Evolutionary conservation across 352 stramenopile genomes (phyloP).

Genomic region (Bremia lactucae): DNA sequence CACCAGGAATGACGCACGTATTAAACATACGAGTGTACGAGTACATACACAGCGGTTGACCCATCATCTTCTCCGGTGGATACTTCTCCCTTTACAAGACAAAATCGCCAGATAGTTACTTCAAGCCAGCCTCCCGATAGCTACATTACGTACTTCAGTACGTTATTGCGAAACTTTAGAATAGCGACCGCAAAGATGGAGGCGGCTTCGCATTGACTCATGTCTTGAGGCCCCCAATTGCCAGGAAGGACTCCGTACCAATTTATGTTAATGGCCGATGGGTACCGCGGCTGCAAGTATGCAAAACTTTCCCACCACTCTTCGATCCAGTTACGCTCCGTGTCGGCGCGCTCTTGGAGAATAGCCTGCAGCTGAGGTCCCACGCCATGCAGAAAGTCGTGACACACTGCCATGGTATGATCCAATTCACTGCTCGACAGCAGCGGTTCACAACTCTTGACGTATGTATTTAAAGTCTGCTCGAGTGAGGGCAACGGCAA

Average conservation of each 20-base stretch:
- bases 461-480: conserved; percentile 88
- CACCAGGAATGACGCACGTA: conserved; percentile 90
- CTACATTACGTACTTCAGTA: conserved; percentile 65
- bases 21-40: conserved; percentile 95
- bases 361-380: conserved; percentile 86
- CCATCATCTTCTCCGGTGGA: conserved; percentile 89
- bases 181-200: conserved; percentile 80
- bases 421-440: conserved; percentile 81
- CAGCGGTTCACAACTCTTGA: conserved; percentile 88
- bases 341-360: conserved; percentile 73
- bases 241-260: conserved; percentile 96
- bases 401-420: conserved; percentile 84
- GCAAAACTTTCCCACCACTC: conserved; percentile 95
- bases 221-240: conserved; percentile 84
- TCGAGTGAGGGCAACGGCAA: conserved; percentile 90
- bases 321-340: conserved; percentile 85
- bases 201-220: conserved; percentile 86
- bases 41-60: conserved; percentile 88
- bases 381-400: conserved; percentile 84
- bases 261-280: conserved; percentile 94
- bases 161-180: conserved; percentile 88
- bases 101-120: background rate
- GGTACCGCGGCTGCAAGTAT: conserved; percentile 92
- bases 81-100: conserved; percentile 73
- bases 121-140: background rate